These are phyloP conservation scores for Rhododendron molle DNA, from an alignment of 148 eudicot species.

Conservation along the genomic window DNA sequence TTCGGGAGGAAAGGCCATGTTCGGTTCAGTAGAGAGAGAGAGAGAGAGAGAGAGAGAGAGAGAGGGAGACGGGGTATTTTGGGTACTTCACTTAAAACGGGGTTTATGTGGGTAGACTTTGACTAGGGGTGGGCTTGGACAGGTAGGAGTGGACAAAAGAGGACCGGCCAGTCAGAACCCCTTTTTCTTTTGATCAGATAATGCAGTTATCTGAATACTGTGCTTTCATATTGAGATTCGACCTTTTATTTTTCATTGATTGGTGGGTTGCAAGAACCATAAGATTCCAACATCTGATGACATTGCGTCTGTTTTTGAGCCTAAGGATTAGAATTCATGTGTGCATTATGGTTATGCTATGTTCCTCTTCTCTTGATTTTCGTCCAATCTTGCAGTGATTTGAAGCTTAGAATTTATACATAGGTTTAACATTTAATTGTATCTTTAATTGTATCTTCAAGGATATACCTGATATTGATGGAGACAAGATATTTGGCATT, in stretches of 20 bases:
- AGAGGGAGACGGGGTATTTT: no score
- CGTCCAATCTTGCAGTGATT: background rate
- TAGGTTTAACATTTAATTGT: background rate
- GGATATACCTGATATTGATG: constrained; percentile 99
- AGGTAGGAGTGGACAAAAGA: no score
- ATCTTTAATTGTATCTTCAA: constrained; percentile 23
- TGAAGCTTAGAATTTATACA: background rate
- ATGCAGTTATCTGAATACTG: background rate
- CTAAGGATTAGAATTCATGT: background rate
- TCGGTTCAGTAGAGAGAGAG: no score
- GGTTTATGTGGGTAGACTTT: no score
- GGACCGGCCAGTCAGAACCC: no score
- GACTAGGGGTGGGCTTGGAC: no score
- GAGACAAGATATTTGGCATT: constrained; percentile 91
- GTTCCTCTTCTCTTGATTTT: background rate
- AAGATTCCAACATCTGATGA: background rate
- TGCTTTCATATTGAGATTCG: background rate
- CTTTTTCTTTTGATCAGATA: no score
- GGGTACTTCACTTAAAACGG: no score
- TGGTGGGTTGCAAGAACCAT: constrained; percentile 2
- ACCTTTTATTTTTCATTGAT: background rate
- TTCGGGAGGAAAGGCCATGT: no score
- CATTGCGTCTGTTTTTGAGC: background rate
- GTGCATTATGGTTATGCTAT: background rate
- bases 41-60: no score